Evolutionary conservation across 805 yeast genomes (phyloP).

Genomic region (Danielozyma ontarioensis): DNA sequence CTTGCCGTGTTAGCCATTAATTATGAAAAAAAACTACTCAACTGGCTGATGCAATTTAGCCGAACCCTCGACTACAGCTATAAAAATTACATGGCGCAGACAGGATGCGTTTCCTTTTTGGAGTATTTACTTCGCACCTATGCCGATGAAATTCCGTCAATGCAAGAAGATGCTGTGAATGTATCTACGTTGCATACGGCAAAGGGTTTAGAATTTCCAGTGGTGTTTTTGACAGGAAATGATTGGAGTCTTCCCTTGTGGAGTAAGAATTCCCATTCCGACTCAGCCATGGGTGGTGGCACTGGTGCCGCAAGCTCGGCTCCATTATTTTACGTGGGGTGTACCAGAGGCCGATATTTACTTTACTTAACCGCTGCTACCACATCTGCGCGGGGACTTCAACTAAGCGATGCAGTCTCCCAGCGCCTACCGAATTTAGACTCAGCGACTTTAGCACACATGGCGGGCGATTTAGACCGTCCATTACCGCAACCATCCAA

Average conservation of each 20-base stretch:
- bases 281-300: no score
- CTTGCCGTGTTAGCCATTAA: no score
- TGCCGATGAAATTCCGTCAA: slow-evolving; percentile 28
- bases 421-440: no score
- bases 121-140: slow-evolving; percentile 38
- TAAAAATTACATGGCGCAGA: neutral
- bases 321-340: slow-evolving; percentile 64
- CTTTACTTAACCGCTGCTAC: no score
- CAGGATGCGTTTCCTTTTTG: slow-evolving; percentile 19
- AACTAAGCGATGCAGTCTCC: no score
- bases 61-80: neutral
- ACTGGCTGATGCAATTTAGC: neutral
- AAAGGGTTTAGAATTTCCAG: slow-evolving; percentile 70
- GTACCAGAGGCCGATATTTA: slow-evolving; percentile 55
- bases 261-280: no score
- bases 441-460: no score
- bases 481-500: no score
- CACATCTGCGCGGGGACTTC: no score
- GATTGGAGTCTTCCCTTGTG: slow-evolving; percentile 3
- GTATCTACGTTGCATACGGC: slow-evolving; percentile 70
- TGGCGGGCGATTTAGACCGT: no score
- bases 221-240: slow-evolving; percentile 45
- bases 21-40: neutral
- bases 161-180: slow-evolving; percentile 34
- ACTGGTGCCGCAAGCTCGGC: no score